Evolutionary conservation across 148 eudicot genomes (phyloP), one percentile per base, ranked within the genome.

Genomic region (Diospyros lotus): DNA sequence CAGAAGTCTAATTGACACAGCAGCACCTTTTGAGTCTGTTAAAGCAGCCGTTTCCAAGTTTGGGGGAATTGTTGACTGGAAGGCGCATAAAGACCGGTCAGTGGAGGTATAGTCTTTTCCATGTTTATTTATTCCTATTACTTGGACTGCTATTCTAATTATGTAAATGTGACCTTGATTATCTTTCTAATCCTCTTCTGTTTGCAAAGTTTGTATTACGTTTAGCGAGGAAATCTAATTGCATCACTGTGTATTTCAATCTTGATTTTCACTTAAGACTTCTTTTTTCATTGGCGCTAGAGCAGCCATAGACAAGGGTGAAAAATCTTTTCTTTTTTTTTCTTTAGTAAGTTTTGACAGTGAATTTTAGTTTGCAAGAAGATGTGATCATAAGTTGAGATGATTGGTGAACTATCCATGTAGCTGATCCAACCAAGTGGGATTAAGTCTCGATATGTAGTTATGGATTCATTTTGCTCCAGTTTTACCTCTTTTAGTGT

Each of bases 31-130:
- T 58, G 92, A 91, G 78, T 94, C 98, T 64, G 98, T 94, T 4
- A 94, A 94, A 84, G 90, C 87, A 65, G 98, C 98, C 14, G 98
- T 94, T 64, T 92, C 98, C 59, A 94, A 90, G 79, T 94, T 94
- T 71, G 98, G 98, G 48, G 97, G 98, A 64, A 94, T 94, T 79
- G 91, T 89, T 74, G 98, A 94, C 75, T 94, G 98, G 98, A 92
- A 94, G 76, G 94, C 97, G 82, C 98, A 94, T 69, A 87, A 84
- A 82, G 84, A 84, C 52, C 96, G 89, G 68, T 89, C 96, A 17
- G 92, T 90, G 58, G 98, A 94, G 98, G 98, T 94, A 73, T 56
- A 65, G 2, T 39, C n/a, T 11, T 60, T 60, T 48, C 39, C 3
- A 60, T 12, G 13, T 28, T 38, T 9, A 4, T 38, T 61, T 17